Evolutionary conservation across 345 rosid genomes (phyloP).

Genomic region (Salix suchowensis): DNA sequence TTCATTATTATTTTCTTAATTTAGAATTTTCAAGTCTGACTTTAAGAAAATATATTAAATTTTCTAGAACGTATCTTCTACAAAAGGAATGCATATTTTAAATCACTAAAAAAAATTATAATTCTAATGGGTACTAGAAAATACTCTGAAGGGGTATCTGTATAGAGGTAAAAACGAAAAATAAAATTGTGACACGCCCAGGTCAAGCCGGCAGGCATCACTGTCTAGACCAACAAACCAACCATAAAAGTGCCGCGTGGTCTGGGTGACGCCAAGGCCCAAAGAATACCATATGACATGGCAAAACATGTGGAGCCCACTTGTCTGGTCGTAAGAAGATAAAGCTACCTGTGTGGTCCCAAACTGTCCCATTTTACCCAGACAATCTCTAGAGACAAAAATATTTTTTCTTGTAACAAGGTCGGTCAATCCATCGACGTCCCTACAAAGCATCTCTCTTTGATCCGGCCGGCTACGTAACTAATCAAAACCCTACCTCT

Average conservation of each 20-base stretch:
- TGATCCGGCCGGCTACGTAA: background rate
- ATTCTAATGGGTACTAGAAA: too few relatives aligned
- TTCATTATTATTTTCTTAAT: too few relatives aligned
- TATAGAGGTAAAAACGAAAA: too few relatives aligned
- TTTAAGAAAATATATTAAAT: too few relatives aligned
- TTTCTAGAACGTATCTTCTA: too few relatives aligned
- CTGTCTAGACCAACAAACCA: conserved; percentile 28
- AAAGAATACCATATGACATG: conserved; percentile 39
- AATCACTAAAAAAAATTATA: too few relatives aligned
- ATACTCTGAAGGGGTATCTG: too few relatives aligned
- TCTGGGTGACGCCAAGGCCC: conserved; percentile 21
- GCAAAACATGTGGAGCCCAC: conserved; percentile 45
- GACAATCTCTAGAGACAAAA: conserved; percentile 24
- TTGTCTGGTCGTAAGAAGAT: conserved; percentile 23
- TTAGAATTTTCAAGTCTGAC: too few relatives aligned
- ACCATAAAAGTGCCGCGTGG: conserved; percentile 41
- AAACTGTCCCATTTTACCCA: conserved; percentile 24
- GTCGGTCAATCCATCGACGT: conserved; percentile 8
- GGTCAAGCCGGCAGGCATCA: conserved; percentile 33
- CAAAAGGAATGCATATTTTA: too few relatives aligned
- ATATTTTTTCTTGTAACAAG: background rate
- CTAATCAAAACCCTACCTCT: background rate
- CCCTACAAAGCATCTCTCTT: conserved; percentile 3
- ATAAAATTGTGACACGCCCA: too few relatives aligned
- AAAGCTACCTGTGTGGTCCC: conserved; percentile 36